A percentile compares a stretch with the other conserved stretches of the same genome.
Conservation (phyloP, 2,329 filamentous ascomycete genomes). For the Epichloe glyceriae region DNA sequence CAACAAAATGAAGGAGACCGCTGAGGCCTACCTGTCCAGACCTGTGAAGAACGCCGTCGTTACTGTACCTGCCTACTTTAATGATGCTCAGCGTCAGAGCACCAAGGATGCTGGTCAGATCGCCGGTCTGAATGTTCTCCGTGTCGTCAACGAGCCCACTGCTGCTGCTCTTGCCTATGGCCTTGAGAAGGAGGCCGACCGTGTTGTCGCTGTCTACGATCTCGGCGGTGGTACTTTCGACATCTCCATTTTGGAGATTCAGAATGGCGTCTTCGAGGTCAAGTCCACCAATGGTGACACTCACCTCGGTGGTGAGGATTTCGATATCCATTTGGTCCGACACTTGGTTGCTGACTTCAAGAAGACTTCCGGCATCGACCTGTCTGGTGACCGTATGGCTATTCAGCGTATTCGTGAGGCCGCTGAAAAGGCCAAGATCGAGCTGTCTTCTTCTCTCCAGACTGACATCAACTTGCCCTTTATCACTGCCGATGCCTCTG, state of each 20-base stretch:
- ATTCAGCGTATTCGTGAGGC: conserved; percentile 98
- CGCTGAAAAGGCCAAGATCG: conserved; percentile 98
- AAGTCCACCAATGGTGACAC: conserved; percentile 99
- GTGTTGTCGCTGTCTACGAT: conserved; percentile 91
- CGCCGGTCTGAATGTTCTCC: conserved; percentile 86
- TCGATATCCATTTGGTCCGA: conserved; percentile 87
- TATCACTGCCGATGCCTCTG: conserved; percentile 91
- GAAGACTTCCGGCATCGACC: conserved; percentile 84
- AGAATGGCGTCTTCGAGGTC: conserved; percentile 96
- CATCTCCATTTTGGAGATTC: conserved; percentile 95
- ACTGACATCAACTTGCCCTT: conserved; percentile 98
- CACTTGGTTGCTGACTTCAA: conserved; percentile 93
- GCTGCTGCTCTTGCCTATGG: conserved; percentile 92
- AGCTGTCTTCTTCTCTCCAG: conserved; percentile 86
- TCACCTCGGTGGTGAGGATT: conserved; percentile 95
- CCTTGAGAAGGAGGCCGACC: conserved; percentile 86
- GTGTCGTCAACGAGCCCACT: conserved; percentile 96
- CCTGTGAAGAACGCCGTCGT: conserved; percentile 91
- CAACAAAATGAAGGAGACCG: conserved; percentile 99
- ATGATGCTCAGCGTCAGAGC: conserved; percentile 93
- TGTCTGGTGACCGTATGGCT: conserved; percentile 88
- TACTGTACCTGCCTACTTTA: conserved; percentile 96
- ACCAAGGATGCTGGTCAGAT: conserved; percentile 98
- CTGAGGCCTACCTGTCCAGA: conserved; percentile 84
- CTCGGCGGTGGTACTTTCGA: conserved; percentile 97